Percentiles rank a stretch among this genome's conserved stretches.
Conservation (phyloP, 768 basidiomycete species). For the Lentinula sp. region DNA sequence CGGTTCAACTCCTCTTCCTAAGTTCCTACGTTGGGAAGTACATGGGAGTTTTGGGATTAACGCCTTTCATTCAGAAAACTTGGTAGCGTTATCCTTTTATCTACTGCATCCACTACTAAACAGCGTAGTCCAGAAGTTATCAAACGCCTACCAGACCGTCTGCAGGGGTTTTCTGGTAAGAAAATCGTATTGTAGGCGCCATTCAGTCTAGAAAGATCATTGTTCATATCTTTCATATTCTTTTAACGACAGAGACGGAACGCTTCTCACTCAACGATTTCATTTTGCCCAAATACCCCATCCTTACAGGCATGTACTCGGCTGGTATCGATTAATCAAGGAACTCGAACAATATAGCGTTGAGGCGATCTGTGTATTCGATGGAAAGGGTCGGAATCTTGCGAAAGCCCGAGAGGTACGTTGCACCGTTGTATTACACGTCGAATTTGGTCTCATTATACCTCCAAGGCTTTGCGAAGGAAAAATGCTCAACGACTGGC, state of each 20-base stretch:
- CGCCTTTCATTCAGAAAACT: slow-evolving; percentile 63
- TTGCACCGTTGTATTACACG: not conserved
- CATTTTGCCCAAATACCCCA: slow-evolving; percentile 68
- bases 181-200: slow-evolving; percentile 64
- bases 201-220: slow-evolving; percentile 1
- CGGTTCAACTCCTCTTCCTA: no score
- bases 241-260: slow-evolving; percentile 59
- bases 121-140: slow-evolving; percentile 56
- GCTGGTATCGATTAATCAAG: slow-evolving; percentile 67
- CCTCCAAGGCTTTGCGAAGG: slow-evolving; percentile 49
- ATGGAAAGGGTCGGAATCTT: slow-evolving; percentile 57
- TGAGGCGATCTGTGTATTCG: slow-evolving; percentile 71
- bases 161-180: slow-evolving; percentile 57
- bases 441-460: not conserved
- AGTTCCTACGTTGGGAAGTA: not conserved
- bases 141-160: slow-evolving; percentile 55
- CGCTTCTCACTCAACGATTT: slow-evolving; percentile 77
- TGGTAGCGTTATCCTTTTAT: slow-evolving; percentile 35
- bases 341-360: slow-evolving; percentile 57
- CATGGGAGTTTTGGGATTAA: slow-evolving; percentile 72
- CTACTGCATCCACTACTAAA: not conserved
- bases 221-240: slow-evolving; percentile 3
- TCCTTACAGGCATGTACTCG: slow-evolving; percentile 62
- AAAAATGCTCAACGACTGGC: slow-evolving; percentile 42
- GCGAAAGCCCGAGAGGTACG: slow-evolving; percentile 73